A percentile compares a stretch with the other conserved stretches of the same genome.
phyloP scores from a whole-genome alignment of 1,284 basidiomycete genomes.

The Golubevia pallescens region DNA sequence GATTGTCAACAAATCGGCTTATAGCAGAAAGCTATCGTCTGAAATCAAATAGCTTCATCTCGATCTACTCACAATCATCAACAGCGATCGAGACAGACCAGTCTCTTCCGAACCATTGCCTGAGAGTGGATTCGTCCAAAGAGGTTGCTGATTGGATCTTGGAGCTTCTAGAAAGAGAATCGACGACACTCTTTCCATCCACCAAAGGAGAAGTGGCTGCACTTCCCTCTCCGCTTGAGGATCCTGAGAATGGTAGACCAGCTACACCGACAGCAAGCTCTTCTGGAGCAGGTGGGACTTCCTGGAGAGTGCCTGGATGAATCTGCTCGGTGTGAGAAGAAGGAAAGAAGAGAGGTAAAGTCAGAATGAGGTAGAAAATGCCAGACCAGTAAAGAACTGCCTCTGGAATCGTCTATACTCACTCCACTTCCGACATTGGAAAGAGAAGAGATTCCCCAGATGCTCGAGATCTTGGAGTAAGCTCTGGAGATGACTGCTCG shows the following conservation, averaged over 20 bases:
- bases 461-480: constrained; percentile 30
- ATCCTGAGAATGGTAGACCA: not conserved
- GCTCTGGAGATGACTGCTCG: constrained; percentile 37
- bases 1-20: too few species aligned
- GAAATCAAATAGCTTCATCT: too few species aligned
- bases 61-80: constrained; percentile 22
- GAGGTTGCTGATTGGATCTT: constrained; percentile 39
- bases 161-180: constrained; percentile 24
- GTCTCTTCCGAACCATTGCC: constrained; percentile 45
- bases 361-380: not conserved
- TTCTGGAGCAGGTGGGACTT: not conserved
- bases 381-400: not conserved
- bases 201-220: constrained; percentile 21
- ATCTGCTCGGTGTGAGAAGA: not conserved
- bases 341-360: not conserved
- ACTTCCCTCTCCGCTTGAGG: constrained; percentile 18
- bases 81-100: constrained; percentile 51
- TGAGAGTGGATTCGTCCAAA: constrained; percentile 26
- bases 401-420: not conserved
- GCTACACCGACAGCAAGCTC: not conserved
- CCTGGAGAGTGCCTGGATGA: not conserved
- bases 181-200: constrained; percentile 21
- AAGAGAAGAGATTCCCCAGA: constrained; percentile 24
- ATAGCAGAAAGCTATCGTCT: too few species aligned
- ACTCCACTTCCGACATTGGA: not conserved